phyloP scores from a whole-genome alignment of 768 basidiomycete genomes.

The Leccinum incarnatum region DNA sequence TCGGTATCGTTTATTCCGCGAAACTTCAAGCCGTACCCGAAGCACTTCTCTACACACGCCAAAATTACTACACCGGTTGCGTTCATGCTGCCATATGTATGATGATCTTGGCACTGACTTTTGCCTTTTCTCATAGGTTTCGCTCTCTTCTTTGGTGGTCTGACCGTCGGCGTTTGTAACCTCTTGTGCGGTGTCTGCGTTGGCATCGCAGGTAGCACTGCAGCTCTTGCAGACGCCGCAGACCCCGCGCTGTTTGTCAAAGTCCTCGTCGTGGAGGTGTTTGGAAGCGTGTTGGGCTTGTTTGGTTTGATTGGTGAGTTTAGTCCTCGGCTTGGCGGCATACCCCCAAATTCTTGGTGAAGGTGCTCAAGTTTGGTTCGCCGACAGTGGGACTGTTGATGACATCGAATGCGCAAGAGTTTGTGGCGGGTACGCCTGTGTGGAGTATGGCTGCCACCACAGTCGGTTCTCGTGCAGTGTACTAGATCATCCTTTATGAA shows the following conservation, averaged over 20 bases:
- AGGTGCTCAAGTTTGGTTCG: neutral
- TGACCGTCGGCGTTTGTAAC: constrained; percentile 93
- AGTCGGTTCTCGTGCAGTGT: constrained; percentile 35
- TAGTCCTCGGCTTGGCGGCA: neutral
- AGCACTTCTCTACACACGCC: constrained; percentile 68
- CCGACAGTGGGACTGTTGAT: constrained; percentile 75
- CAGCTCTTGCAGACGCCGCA: constrained; percentile 92
- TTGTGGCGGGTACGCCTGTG: constrained; percentile 38
- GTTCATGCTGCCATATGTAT: neutral
- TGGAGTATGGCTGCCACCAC: constrained; percentile 27
- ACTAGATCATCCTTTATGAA: constrained; percentile 13
- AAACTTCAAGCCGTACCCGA: constrained; percentile 67
- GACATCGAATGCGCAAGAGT: constrained; percentile 63
- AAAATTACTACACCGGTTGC: constrained; percentile 92
- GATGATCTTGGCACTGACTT: neutral
- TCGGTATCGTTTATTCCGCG: constrained; percentile 92
- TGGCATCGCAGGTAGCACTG: constrained; percentile 93
- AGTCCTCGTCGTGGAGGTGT: constrained; percentile 94
- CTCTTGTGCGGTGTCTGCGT: constrained; percentile 93
- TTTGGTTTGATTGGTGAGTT: constrained; percentile 89
- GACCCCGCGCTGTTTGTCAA: constrained; percentile 95
- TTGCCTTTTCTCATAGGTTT: constrained; percentile 50
- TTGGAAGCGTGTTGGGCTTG: constrained; percentile 86
- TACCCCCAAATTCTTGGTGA: too few species aligned
- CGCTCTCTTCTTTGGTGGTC: constrained; percentile 95